Evolutionary conservation across 78 protist species (phyloP).

Genomic region (slime mould (Dictyostelium discoideum)): DNA sequence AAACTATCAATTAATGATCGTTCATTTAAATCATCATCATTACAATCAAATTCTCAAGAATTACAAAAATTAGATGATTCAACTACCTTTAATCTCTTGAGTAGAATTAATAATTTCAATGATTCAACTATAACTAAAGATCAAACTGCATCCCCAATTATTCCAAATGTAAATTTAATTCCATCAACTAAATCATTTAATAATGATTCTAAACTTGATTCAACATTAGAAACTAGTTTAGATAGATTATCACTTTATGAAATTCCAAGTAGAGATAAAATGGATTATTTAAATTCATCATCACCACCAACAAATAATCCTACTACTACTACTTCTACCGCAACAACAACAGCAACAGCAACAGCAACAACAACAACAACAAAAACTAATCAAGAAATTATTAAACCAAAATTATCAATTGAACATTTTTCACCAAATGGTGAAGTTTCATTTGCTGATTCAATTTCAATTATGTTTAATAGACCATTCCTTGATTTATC

Average conservation of each 20-base stretch:
- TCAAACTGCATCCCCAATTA: neutral
- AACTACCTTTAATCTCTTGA: neutral
- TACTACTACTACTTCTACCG: neutral
- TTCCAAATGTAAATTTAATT: neutral
- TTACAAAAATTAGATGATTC: neutral
- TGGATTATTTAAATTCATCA: neutral
- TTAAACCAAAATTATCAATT: neutral
- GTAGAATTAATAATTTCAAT: neutral
- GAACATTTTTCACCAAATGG: constrained; percentile 14
- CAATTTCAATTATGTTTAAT: constrained; percentile 20
- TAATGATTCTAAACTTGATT: neutral
- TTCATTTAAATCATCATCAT: neutral
- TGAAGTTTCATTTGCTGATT: neutral
- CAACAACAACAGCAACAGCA: neutral
- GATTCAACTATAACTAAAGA: neutral
- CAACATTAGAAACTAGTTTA: neutral
- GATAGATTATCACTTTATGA: constrained; percentile 4
- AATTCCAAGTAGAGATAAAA: neutral
- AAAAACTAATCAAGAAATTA: neutral
- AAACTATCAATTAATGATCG: neutral
- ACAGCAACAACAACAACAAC: neutral
- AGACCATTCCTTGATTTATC: constrained; percentile 29
- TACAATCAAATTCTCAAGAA: neutral
- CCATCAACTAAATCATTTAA: neutral
- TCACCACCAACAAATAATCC: neutral